Percentiles rank a stretch among this genome's conserved stretches.
Evolutionary conservation across 2,329 filamentous ascomycete genomes (phyloP).

Genomic region (Verruconis gallopava): DNA sequence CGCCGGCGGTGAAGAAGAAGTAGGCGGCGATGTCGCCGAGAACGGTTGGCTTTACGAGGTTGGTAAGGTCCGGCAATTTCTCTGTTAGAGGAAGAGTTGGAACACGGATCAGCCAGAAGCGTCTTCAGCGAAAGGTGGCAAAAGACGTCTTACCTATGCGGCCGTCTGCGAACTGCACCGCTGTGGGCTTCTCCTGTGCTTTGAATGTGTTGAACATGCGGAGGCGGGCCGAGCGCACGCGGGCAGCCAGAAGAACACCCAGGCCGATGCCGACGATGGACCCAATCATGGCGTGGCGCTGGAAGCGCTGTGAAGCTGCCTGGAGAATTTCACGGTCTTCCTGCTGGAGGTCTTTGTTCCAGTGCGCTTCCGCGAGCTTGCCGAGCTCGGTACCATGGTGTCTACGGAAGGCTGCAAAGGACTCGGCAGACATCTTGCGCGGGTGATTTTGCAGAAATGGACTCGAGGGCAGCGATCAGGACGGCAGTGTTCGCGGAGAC

Average conservation of each 20-base stretch:
- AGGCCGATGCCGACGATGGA: conserved; percentile 48
- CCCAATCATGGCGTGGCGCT: conserved; percentile 43
- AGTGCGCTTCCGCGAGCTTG: conserved; percentile 43
- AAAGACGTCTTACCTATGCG: conserved; percentile 43
- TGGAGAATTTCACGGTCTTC: conserved; percentile 46
- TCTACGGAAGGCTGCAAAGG: conserved; percentile 35
- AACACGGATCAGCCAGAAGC: too few species aligned
- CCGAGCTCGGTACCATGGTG: conserved; percentile 37
- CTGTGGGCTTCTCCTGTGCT: conserved; percentile 46
- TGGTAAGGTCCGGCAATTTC: conserved; percentile 47
- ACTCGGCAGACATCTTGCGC: conserved; percentile 31
- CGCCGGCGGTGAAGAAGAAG: conserved; percentile 47
- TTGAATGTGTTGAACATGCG: conserved; percentile 51
- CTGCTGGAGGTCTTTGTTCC: conserved; percentile 44
- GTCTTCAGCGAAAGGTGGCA: too few species aligned
- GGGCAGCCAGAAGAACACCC: conserved; percentile 43
- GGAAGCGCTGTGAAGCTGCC: conserved; percentile 42
- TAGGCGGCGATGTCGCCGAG: conserved; percentile 50
- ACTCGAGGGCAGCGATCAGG: too few species aligned
- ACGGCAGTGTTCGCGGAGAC: too few species aligned
- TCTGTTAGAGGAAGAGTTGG: conserved; percentile 34
- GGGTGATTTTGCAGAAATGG: too few species aligned
- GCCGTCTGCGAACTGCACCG: conserved; percentile 49
- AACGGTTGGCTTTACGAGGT: conserved; percentile 42
- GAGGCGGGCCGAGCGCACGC: conserved; percentile 41